phyloP scores from a whole-genome alignment of 495 filamentous ascomycete genomes.

The Penicillium canariense region DNA sequence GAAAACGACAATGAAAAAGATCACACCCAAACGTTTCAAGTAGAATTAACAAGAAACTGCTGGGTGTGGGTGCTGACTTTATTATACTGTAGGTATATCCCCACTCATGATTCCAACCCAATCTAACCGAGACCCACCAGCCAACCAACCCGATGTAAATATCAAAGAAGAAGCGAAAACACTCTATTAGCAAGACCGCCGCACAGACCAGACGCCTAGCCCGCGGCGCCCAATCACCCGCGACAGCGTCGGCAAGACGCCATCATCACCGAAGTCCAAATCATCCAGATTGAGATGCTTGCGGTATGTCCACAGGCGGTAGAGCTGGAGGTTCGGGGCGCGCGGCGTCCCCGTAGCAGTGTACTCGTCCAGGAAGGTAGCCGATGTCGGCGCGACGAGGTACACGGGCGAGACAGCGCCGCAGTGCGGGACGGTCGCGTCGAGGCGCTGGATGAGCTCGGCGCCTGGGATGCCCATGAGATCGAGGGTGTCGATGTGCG shows the following conservation, averaged over 20 bases:
- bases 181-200: slow-evolving; percentile 19
- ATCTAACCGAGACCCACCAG: too few species aligned
- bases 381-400: slow-evolving; percentile 67
- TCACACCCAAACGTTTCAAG: neutral
- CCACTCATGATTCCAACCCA: neutral
- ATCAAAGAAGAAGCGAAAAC: neutral
- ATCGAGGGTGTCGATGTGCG: slow-evolving; percentile 68
- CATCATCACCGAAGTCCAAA: slow-evolving; percentile 83
- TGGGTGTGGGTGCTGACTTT: neutral
- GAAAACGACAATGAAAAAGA: neutral
- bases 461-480: slow-evolving; percentile 75
- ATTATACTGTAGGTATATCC: neutral
- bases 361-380: slow-evolving; percentile 68
- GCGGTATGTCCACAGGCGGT: slow-evolving; percentile 67
- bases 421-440: slow-evolving; percentile 55
- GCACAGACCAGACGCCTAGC: slow-evolving; percentile 73
- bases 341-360: slow-evolving; percentile 13
- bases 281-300: slow-evolving; percentile 90
- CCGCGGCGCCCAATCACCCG: slow-evolving; percentile 80
- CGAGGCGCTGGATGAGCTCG: slow-evolving; percentile 58
- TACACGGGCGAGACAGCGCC: slow-evolving; percentile 40
- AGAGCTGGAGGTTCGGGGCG: slow-evolving; percentile 36
- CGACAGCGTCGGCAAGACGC: slow-evolving; percentile 67
- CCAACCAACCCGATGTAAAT: neutral
- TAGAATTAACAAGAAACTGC: neutral